Evolutionary conservation across 441 rosid species (phyloP).

Genomic region (Sinapis alba): DNA sequence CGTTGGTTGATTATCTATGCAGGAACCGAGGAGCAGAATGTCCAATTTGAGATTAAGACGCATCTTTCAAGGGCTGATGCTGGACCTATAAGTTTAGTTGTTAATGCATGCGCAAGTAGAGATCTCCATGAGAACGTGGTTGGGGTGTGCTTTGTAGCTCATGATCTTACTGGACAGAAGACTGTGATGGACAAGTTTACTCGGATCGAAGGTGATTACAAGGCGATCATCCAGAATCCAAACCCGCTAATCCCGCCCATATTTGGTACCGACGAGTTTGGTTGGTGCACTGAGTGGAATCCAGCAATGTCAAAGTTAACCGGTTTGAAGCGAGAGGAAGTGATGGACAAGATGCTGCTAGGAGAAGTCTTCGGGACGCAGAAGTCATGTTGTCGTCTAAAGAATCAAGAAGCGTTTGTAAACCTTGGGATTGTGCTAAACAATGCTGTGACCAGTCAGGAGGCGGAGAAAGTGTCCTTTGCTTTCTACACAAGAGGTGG

Average conservation of each 20-base stretch:
- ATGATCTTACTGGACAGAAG: conserved; percentile 92
- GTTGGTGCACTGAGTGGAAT: conserved; percentile 99
- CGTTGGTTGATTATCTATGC: conserved; percentile 34
- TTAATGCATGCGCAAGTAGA: conserved; percentile 61
- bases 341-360: conserved; percentile 79
- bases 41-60: conserved; percentile 85
- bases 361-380: conserved; percentile 88
- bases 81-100: conserved; percentile 80
- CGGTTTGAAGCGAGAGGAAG: conserved; percentile 87
- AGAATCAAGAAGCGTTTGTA: conserved; percentile 81
- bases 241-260: conserved; percentile 94
- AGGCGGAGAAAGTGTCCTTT: conserved; percentile 73
- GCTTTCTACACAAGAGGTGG: conserved; percentile 72
- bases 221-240: conserved; percentile 87
- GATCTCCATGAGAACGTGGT: conserved; percentile 82
- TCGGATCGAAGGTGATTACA: conserved; percentile 94
- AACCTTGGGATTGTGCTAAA: conserved; percentile 79
- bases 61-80: conserved; percentile 56
- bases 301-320: conserved; percentile 80
- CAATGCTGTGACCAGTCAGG: conserved; percentile 70
- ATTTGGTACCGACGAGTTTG: conserved; percentile 87
- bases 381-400: conserved; percentile 73
- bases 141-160: conserved; percentile 95
- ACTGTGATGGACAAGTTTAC: conserved; percentile 95
- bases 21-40: conserved; percentile 89